These are phyloP conservation scores for Beauveria sp. DNA, from an alignment of 2,329 filamentous ascomycete species.

Conservation along the genomic window DNA sequence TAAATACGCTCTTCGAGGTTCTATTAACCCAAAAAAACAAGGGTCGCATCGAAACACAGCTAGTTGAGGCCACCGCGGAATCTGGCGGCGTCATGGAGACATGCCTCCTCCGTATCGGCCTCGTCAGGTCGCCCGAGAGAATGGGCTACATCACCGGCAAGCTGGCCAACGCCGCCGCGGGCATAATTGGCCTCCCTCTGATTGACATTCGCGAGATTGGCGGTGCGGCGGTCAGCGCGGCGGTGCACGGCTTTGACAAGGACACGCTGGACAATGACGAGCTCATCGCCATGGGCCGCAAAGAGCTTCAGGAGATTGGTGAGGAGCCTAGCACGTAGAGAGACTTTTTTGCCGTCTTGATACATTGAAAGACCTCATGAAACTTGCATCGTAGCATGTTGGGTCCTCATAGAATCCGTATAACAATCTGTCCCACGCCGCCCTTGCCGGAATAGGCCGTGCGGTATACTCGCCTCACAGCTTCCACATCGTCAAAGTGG, in stretches of 20 bases:
- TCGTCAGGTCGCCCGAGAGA: slow-evolving; percentile 24
- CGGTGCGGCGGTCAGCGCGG: slow-evolving; percentile 1
- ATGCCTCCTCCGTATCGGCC: slow-evolving; percentile 33
- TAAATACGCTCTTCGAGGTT: neutral
- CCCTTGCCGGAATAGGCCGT: slow-evolving; percentile 34
- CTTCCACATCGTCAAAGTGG: slow-evolving; percentile 29
- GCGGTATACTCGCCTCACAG: slow-evolving; percentile 32
- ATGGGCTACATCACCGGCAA: neutral
- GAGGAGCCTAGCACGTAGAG: neutral
- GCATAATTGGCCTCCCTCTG: neutral
- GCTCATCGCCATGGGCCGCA: neutral
- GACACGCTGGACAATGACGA: slow-evolving; percentile 10
- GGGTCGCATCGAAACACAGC: slow-evolving; percentile 38
- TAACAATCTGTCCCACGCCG: slow-evolving; percentile 35
- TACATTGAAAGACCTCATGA: neutral
- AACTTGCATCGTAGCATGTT: neutral
- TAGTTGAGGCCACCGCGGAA: slow-evolving; percentile 33
- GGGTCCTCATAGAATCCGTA: slow-evolving; percentile 24
- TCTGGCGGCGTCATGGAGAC: slow-evolving; percentile 30
- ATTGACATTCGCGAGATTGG: slow-evolving; percentile 6
- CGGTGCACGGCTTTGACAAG: slow-evolving; percentile 3
- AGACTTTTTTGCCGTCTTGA: neutral
- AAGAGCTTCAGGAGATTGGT: neutral
- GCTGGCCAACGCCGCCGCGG: neutral
- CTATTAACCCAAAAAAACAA: slow-evolving; percentile 16